Conservation (phyloP, 352 stramenopile species). For the Phytophthora syringae region DNA sequence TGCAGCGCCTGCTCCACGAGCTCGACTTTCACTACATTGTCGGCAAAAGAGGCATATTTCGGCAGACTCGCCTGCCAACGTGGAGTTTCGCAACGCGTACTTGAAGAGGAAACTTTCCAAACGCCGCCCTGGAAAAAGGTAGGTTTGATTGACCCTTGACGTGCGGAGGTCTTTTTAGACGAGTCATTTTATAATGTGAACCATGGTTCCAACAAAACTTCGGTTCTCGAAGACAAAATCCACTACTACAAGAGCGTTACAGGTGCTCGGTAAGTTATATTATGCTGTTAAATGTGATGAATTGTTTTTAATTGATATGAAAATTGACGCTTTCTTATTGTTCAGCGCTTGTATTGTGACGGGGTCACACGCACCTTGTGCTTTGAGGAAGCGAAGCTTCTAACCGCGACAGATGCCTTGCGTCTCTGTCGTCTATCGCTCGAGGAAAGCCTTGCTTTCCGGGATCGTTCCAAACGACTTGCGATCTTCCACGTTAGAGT, state of each 20-base stretch:
- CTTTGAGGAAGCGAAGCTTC: too few species aligned
- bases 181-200: too few species aligned
- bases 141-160: background rate
- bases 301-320: background rate
- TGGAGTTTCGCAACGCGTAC: background rate
- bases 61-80: background rate
- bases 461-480: too few species aligned
- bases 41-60: background rate
- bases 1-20: too few species aligned
- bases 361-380: too few species aligned
- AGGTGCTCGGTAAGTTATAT: conserved; percentile 9
- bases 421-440: too few species aligned
- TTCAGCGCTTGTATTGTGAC: conserved; percentile 2
- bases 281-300: background rate
- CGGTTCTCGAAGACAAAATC: conserved; percentile 4
- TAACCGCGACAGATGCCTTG: too few species aligned
- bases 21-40: too few species aligned
- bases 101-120: background rate
- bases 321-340: background rate
- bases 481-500: too few species aligned
- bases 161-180: background rate
- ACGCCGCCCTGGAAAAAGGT: background rate
- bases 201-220: background rate
- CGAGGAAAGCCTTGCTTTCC: too few species aligned
- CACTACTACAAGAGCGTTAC: background rate